phyloP scores from a whole-genome alignment of 2,329 filamentous ascomycete genomes.

The Dactylonectria estremocensis region DNA sequence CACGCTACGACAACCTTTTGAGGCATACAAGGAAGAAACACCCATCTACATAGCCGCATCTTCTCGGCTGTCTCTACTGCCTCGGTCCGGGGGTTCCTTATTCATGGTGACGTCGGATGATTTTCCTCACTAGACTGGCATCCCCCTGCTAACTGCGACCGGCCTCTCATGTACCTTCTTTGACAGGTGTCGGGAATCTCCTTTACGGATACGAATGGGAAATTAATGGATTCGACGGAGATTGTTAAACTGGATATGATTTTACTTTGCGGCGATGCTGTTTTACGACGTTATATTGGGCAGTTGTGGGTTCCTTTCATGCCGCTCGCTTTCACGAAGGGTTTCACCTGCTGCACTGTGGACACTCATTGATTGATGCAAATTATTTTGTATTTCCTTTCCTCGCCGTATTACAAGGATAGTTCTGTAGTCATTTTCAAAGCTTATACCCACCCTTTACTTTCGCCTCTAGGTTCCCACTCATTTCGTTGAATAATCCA shows the following conservation, averaged over 20 bases:
- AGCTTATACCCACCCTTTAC: conserved; percentile 20
- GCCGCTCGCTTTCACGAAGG: neutral
- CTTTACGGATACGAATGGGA: conserved; percentile 8
- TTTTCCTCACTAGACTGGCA: conserved; percentile 28
- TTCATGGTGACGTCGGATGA: conserved; percentile 26
- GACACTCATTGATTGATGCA: conserved; percentile 19
- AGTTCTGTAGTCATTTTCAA: conserved; percentile 34
- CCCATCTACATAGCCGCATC: neutral
- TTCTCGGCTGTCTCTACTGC: neutral
- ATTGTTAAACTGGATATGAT: neutral
- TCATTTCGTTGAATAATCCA: conserved; percentile 35
- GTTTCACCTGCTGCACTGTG: neutral
- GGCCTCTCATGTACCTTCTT: neutral
- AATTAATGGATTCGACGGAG: conserved; percentile 14
- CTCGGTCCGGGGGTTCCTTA: conserved; percentile 10
- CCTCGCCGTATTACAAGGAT: conserved; percentile 32
- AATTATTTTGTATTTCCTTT: conserved; percentile 29
- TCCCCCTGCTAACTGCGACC: conserved; percentile 16
- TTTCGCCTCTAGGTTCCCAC: conserved; percentile 32
- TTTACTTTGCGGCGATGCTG: neutral
- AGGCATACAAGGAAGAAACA: conserved; percentile 41
- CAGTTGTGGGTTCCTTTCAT: no score
- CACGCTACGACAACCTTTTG: conserved; percentile 37
- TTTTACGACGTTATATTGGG: neutral
- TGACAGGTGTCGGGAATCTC: conserved; percentile 1